Evolutionary conservation across 495 filamentous ascomycete species (phyloP), one percentile per base, ranked within the genome.

Genomic region (Penicillium tannophilum): DNA sequence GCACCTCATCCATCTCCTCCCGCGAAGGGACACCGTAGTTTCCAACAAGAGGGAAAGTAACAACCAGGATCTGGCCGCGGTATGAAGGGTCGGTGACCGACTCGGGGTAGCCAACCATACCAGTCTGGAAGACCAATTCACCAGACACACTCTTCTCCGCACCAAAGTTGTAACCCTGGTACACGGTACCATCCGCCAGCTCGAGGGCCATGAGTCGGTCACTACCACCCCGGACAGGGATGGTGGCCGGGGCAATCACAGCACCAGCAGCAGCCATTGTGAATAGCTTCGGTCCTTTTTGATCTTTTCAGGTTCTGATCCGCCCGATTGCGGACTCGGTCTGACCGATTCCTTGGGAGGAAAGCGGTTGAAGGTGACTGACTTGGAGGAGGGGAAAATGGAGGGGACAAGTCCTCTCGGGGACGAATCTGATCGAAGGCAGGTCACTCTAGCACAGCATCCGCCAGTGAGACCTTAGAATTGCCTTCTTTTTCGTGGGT

Each of bases 81-180:
- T 96, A 96, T 56, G 92, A 96, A 59, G 92, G 92, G 65, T 96
- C 92, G 51, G 92, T 96, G 66, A 96, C 83, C 12, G 90, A 93
- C 79, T 98, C 94, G 31, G 94, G 93, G 70, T 98, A 98, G 60
- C 94, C 94, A 56, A 98, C 94, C 94, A 98, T 96, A 69, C 94
- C 94, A 50, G 94, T 98, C 82, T 98, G 94, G 79, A 98, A 98
- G 74, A 98, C 94, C 70, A 98, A 80, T 83, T 98, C 94, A 67
- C 94, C 94, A 57, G 93, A 88, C 65, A 94, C 85, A 70, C 88
- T 95, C 82, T 90, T 94, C 68, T 91, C 81, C 26, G 92, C 91
- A 69, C 94, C 94, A 70, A 97, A 98, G 80, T 92, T 96, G 77
- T 91, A 89, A 54, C 94, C 94, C 64, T 92, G 89, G 79, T 92